phyloP scores from a whole-genome alignment of 2,329 filamentous ascomycete genomes.

The Phialophora verrucosa region DNA sequence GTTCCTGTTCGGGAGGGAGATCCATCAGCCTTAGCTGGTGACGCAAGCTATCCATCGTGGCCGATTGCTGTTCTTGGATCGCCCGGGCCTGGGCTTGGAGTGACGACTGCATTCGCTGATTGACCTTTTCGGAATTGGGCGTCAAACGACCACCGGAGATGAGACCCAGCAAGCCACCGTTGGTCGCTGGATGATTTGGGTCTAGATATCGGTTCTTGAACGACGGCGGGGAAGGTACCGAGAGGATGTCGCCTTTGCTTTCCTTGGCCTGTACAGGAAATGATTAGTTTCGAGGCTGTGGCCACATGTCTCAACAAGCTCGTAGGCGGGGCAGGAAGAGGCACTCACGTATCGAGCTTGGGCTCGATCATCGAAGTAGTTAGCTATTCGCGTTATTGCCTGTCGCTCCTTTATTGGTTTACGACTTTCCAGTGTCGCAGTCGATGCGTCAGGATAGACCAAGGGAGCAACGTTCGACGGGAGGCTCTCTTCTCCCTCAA shows the following conservation, averaged over 20 bases:
- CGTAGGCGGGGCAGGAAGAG: neutral
- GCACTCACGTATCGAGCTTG: conserved; percentile 47
- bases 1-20: conserved; percentile 18
- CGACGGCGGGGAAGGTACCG: conserved; percentile 39
- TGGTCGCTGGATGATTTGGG: conserved; percentile 57
- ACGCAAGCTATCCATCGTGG: conserved; percentile 18
- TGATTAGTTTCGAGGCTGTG: conserved; percentile 4
- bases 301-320: neutral
- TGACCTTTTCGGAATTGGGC: conserved; percentile 23
- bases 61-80: conserved; percentile 18
- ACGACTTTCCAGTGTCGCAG: conserved; percentile 24
- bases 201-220: conserved; percentile 58
- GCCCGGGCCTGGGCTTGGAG: conserved; percentile 17
- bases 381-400: conserved; percentile 45
- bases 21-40: conserved; percentile 20
- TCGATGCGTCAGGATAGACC: conserved; percentile 12
- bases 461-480: conserved; percentile 14
- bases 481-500: conserved; percentile 22
- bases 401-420: conserved; percentile 35
- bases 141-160: conserved; percentile 51
- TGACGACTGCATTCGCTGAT: conserved; percentile 17
- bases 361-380: conserved; percentile 58
- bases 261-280: conserved; percentile 45
- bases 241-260: conserved; percentile 49
- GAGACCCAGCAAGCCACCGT: conserved; percentile 54